Evolutionary conservation across 768 basidiomycete species (phyloP), one percentile per base, ranked within the genome.

Genomic region (Leccinum truebloodii): DNA sequence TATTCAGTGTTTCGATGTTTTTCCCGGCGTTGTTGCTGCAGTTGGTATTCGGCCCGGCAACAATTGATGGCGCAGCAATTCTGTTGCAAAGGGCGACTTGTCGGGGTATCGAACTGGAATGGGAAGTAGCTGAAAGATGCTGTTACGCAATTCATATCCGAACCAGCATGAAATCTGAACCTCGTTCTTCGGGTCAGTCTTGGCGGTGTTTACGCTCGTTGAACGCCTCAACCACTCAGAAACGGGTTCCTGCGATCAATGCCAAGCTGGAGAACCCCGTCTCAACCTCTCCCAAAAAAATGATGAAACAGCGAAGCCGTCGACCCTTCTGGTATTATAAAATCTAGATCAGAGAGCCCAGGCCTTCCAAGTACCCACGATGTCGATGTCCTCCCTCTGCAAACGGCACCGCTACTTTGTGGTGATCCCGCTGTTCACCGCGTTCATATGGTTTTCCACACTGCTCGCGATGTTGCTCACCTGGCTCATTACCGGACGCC

Each of bases 371-470:
- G 9, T 49, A 26, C 46, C 24, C 6, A 44, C 4, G 41, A 73
- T 73, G 72, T 56, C 34, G 30, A 30, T 30, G 30, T 30, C 30
- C 30, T 52, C 51, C 32, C 57, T 63, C 20, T 61, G 41, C 28
- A 24, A n/a, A 12, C 59, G 24, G 0, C 85, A 86, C 64, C 88
- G 86, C 81, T 74, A 76, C 61, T 87, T 86, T 75, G 83, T 85
- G 56, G 82, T 84, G 82, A 79, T 91, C 54, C 90, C 90, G 4
- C 54, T 85, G 22, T 76, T 86, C 57, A 75, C 81, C 5, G 79
- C 86, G 0, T 77, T 84, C 60, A 79, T 89, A 46, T 92, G 90
- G 90, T 88, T 86, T 63, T 77, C 84, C 80, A 89, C 82, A 13
- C 76, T 92, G 9, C 80, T 86, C 53, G 80, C 88, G 2, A 84